Base-by-base conservation (phyloP, 2,329 filamentous ascomycete species). In the Mycosphaerella sp. region DNA sequence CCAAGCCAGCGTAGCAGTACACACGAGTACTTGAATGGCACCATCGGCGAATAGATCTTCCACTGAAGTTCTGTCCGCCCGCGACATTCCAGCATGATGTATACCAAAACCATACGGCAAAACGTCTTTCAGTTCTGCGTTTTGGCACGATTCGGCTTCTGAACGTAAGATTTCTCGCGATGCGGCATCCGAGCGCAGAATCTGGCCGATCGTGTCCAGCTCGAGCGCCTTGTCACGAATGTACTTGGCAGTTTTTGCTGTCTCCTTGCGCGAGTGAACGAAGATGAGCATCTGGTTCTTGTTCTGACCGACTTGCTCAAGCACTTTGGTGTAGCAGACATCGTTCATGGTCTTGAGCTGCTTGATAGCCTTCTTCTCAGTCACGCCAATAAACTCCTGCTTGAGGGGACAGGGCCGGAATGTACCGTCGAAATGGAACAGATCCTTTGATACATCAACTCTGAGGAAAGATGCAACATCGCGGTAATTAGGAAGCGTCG, bases 271-370 rank as follows among this genome's bases (percentile, higher is more conserved):
- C 36, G 95, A 98, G 70, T 98, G 95, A 5, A 98, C 93, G 67
- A 98, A 98, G 56, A 98, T 95, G 39, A 98, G 82, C 91, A 98
- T 96, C 71, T 98, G 93, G 65, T 98, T 95, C 59, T 88, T 84
- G 66, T 95, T 86, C 55, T 86, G 85, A 6, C 93, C 93, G 31
- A 96, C 92, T 68, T 97, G 92, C 71, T 98, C 93, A 51, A 98
- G 81, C 29, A 96, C 91, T 72, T 98, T 98, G 60, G 85, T 95
- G 72, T 98, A 98, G 54, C 90, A 96, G 51, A 98, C 91, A 64
- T 98, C 93, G 67, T 98, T 98, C 93, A 98, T 98, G 0, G 88
- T 95, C 78, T 97, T 96, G 51, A 98, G 77, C 71, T 98, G 93
- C 74, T 97, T 98, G 74, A 98, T 98, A 5, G 93, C 88, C 71